Evolutionary conservation across 2,329 filamentous ascomycete species (phyloP).

Genomic region (Zymoseptoria passerinii): DNA sequence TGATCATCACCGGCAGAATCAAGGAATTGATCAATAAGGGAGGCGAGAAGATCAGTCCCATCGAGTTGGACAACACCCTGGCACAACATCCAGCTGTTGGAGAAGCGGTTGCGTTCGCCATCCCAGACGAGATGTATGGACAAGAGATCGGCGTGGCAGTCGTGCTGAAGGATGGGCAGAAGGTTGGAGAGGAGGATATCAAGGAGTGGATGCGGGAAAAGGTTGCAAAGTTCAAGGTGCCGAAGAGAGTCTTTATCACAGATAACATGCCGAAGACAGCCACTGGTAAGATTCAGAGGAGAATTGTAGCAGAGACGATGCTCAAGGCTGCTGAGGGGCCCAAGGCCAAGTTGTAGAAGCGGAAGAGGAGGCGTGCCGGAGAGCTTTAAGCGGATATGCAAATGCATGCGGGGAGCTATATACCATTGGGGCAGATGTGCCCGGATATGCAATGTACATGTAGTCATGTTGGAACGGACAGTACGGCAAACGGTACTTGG

Average conservation of each 20-base stretch:
- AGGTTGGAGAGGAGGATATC: constrained; percentile 49
- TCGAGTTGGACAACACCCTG: constrained; percentile 77
- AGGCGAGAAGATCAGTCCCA: constrained; percentile 82
- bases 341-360: constrained; percentile 11
- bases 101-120: constrained; percentile 76
- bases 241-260: constrained; percentile 78
- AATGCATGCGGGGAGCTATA: neutral
- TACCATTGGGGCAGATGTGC: neutral
- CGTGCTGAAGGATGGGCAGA: constrained; percentile 58
- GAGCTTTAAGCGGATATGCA: neutral
- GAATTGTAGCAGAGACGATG: constrained; percentile 82
- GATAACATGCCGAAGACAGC: constrained; percentile 76
- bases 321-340: constrained; percentile 42
- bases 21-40: constrained; percentile 91
- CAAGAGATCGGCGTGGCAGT: constrained; percentile 73
- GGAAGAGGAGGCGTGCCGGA: neutral
- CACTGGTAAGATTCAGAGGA: constrained; percentile 81
- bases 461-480: neutral
- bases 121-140: constrained; percentile 74
- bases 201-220: constrained; percentile 60
- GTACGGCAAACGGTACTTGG: neutral
- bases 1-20: constrained; percentile 82
- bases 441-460: neutral
- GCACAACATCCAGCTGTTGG: constrained; percentile 62
- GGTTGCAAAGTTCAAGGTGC: constrained; percentile 76